Base-by-base conservation (phyloP, 2,329 filamentous ascomycete genomes). In the Pestalotiopsis sp. region DNA sequence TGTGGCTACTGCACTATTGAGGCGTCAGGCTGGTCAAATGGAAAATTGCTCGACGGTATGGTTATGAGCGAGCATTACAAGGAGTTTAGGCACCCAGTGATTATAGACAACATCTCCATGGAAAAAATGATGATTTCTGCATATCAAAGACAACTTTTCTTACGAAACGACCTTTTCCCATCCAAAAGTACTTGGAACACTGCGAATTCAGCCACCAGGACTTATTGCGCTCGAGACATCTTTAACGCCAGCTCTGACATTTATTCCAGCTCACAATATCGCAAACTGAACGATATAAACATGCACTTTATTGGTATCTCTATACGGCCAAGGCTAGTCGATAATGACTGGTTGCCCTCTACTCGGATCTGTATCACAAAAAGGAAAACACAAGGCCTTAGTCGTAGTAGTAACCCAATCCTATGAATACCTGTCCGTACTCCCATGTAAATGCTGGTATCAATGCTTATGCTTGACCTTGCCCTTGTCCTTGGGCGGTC, bases 401-500 rank as follows among this genome's bases (percentile, higher is more conserved):
- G n/a, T n/a, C 17, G 17, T 52, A 52, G 20, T 52, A 52, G n/a
- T 52, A 52, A n/a, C 45, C 31, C n/a, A 2, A n/a, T 52, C 17
- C 45, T 20, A n/a, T 20, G 45, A 52, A n/a, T 7, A 17, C 45
- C 45, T n/a, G n/a, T 52, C 20, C 17, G 9, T 36, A n/a, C 13
- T 52, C 45, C 45, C 17, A 9, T 52, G 45, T 52, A 52, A 23
- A 52, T 52, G 45, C 45, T 52, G 17, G 17, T n/a, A 45, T 62
- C 56, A 66, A 65, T 66, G 63, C 39, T 52, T 59, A 6, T 60
- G 36, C 67, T 57, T 64, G 31, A 41, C 64, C 49, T 58, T 67
- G 7, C n/a, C 25, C 65, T 70, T 71, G 49, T 9, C 41, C 61
- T 69, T 70, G 0, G 70, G 72, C 3, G 66, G 66, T 2, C 69